Evolutionary conservation across 2,329 filamentous ascomycete species (phyloP), one percentile per base, ranked within the genome.

Genomic region (Chrysosporium queenslandicum): DNA sequence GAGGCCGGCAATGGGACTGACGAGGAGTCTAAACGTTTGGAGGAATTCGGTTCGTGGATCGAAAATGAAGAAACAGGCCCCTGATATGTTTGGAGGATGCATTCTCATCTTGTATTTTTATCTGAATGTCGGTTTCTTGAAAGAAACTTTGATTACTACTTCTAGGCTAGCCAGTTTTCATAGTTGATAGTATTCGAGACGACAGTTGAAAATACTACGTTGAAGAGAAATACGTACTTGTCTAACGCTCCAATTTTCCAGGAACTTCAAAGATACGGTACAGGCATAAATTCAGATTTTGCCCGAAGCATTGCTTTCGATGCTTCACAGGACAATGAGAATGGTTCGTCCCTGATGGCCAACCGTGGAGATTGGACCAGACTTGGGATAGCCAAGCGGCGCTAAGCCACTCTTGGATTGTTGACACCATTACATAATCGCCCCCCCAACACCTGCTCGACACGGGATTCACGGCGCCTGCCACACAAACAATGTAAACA

Each of bases 41-140:
- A 76, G 43, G 66, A 71, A 50, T 77, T 74, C 61, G 73, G 73
- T n/a, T 67, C 68, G 7, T 75, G 73, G 71, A 57, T 76, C 30
- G 60, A 62, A 52, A 54, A 53, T 32, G 37, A 34, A 3, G 7
- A 30, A 25, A 30, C 27, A 4, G 37, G 30, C 37, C 3, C 4
- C 18, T 34, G 9, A 36, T 5, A 2, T 34, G n/a, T 23, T 20
- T 2, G 14, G 16, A 34, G 43, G 18, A 42, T n/a, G 39, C 27
- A 23, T 14, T 23, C 14, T 21, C 9, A 20, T 42, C 8, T 42
- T 25, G n/a, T n/a, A n/a, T n/a, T 42, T 40, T 23, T 42, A 42
- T 29, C 27, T 29, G 27, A 29, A 29, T 29, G 9, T 29, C 27
- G 9, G 9, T 29, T 23, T 23, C n/a, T n/a, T n/a, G n/a, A n/a